Percentiles rank a stretch among this genome's conserved stretches.
These are phyloP conservation scores for Cinnamomum micranthum DNA, from an alignment of 164 flowering plant genomes.

Conservation along the genomic window DNA sequence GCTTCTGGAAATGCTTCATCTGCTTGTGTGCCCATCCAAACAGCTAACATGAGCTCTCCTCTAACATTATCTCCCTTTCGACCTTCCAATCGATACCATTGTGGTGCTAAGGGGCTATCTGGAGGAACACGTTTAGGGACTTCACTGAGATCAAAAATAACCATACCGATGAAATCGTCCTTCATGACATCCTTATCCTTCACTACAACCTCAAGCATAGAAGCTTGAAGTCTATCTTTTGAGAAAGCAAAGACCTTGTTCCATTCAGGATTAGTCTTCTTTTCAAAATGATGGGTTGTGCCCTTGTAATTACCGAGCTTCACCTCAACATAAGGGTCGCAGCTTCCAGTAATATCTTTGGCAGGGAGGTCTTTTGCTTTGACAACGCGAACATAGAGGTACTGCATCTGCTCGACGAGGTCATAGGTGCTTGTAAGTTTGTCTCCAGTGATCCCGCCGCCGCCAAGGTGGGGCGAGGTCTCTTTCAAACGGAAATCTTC, in stretches of 20 bases:
- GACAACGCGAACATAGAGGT: slow-evolving; percentile 26
- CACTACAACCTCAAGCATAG: slow-evolving; percentile 61
- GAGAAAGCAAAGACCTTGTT: slow-evolving; percentile 87
- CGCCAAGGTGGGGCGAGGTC: slow-evolving; percentile 84
- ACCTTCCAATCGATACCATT: slow-evolving; percentile 52
- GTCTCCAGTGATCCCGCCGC: slow-evolving; percentile 49
- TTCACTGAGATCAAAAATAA: slow-evolving; percentile 43
- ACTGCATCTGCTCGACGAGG: slow-evolving; percentile 77
- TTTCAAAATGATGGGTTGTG: slow-evolving; percentile 21
- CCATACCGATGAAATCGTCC: slow-evolving; percentile 38
- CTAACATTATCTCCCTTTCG: slow-evolving; percentile 30
- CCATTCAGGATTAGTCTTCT: slow-evolving; percentile 33
- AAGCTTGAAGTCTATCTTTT: slow-evolving; percentile 73
- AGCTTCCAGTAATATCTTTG: slow-evolving; percentile 18
- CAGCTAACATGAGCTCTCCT: slow-evolving; percentile 58
- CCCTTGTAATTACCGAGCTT: slow-evolving; percentile 30
- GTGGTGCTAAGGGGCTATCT: slow-evolving; percentile 57
- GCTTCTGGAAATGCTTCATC: slow-evolving; percentile 45
- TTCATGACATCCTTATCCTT: slow-evolving; percentile 60
- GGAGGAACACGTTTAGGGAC: slow-evolving; percentile 57
- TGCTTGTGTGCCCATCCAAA: slow-evolving; percentile 69
- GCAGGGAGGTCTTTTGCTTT: slow-evolving; percentile 29
- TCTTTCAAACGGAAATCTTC: slow-evolving; percentile 73
- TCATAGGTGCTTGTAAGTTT: slow-evolving; percentile 85
- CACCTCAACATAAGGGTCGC: slow-evolving; percentile 31